A percentile compares a stretch with the other conserved stretches of the same genome.
Conservation (phyloP, 2,329 filamentous ascomycete genomes). For the Claviceps maximensis region DNA sequence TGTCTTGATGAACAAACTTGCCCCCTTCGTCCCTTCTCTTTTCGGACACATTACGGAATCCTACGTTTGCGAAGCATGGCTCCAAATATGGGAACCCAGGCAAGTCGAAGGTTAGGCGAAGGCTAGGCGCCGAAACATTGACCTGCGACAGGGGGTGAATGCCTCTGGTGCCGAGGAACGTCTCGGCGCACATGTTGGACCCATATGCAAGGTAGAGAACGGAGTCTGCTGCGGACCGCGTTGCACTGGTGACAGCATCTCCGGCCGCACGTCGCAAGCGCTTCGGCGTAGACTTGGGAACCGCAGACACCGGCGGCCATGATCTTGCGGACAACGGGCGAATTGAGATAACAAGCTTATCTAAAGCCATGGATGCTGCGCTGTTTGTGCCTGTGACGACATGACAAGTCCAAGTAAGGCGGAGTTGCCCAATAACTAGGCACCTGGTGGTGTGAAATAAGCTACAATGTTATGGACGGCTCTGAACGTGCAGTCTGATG, state of each 20-base stretch:
- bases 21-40: constrained; percentile 17
- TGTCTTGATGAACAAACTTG: constrained; percentile 6
- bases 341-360: constrained; percentile 13
- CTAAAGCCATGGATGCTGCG: constrained; percentile 10
- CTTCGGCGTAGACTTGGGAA: constrained; percentile 18
- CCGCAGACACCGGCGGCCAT: constrained; percentile 19
- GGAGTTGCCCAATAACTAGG: background rate
- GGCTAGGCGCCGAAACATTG: constrained; percentile 67
- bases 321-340: constrained; percentile 10
- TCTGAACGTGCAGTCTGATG: background rate
- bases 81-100: constrained; percentile 76
- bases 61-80: constrained; percentile 83
- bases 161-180: constrained; percentile 63
- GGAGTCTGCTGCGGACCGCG: constrained; percentile 26
- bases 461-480: background rate
- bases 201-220: constrained; percentile 81
- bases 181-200: constrained; percentile 71
- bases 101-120: constrained; percentile 73
- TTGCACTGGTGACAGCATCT: constrained; percentile 11
- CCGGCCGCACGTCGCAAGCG: constrained; percentile 19
- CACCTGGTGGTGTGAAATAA: background rate
- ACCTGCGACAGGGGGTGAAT: constrained; percentile 71
- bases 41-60: constrained; percentile 40
- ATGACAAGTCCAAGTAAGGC: background rate
- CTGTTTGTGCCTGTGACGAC: background rate